Conservation (phyloP, 768 basidiomycete genomes). For the Pleurotus eryngii region DNA sequence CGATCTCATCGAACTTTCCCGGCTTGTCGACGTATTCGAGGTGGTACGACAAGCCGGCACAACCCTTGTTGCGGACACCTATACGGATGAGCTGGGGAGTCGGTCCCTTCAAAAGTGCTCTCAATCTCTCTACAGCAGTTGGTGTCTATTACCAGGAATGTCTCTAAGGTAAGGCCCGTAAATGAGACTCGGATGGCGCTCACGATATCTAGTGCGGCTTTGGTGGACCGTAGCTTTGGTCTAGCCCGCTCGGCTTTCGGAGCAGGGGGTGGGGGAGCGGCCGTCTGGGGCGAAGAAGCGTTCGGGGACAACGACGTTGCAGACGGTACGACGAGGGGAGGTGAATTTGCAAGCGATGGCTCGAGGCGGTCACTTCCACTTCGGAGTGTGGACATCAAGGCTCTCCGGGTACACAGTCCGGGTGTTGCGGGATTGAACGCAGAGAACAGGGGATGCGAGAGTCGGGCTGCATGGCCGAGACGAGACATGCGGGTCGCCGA, state of each 20-base stretch:
- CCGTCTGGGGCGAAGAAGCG: constrained; percentile 67
- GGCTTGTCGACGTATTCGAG: constrained; percentile 92
- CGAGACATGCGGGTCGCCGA: constrained; percentile 26
- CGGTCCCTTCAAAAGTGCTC: constrained; percentile 71
- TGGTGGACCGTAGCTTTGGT: constrained; percentile 65
- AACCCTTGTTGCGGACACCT: constrained; percentile 96
- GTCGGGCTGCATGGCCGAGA: constrained; percentile 28
- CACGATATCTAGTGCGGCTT: constrained; percentile 78
- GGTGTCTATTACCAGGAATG: constrained; percentile 57
- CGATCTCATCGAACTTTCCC: constrained; percentile 92
- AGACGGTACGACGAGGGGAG: constrained; percentile 50
- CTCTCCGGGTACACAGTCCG: constrained; percentile 41
- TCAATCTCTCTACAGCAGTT: constrained; percentile 69
- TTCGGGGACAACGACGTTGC: constrained; percentile 47
- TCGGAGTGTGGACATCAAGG: constrained; percentile 67
- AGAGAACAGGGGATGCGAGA: constrained; percentile 28
- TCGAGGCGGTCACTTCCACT: constrained; percentile 25
- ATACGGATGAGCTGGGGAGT: constrained; percentile 92
- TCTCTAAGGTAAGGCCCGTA: not conserved
- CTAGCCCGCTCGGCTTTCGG: constrained; percentile 64
- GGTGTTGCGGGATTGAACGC: constrained; percentile 24
- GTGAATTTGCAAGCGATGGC: constrained; percentile 38
- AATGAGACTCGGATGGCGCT: constrained; percentile 18
- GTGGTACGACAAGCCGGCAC: constrained; percentile 85
- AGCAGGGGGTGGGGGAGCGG: constrained; percentile 65